These are phyloP conservation scores for Salix brachista DNA, from an alignment of 345 rosid genomes.

Conservation along the genomic window DNA sequence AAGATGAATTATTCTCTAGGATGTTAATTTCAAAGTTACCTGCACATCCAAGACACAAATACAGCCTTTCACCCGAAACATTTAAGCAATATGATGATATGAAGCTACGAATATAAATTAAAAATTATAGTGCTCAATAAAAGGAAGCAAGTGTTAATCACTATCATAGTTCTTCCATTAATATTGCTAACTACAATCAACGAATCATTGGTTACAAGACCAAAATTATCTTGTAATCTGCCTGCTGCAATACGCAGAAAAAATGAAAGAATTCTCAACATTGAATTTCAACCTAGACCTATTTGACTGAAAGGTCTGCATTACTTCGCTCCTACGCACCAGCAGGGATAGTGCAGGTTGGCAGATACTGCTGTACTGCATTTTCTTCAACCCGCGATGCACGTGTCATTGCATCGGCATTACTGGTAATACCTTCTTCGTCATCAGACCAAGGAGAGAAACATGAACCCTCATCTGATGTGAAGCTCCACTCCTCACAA, in stretches of 20 bases:
- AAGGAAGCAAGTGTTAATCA: not conserved
- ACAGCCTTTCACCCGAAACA: not conserved
- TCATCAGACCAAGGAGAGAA: conserved; percentile 5
- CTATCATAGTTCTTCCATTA: not conserved
- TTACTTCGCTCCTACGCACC: not conserved
- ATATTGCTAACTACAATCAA: not conserved
- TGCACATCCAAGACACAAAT: not conserved
- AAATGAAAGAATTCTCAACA: not conserved
- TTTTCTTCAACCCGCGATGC: not conserved
- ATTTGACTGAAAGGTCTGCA: not conserved
- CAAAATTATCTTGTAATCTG: not conserved
- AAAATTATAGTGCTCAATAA: not conserved
- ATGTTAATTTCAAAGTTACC: not conserved
- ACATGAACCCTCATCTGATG: conserved; percentile 10
- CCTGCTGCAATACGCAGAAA: not conserved
- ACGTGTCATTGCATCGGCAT: not conserved
- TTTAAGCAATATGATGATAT: not conserved
- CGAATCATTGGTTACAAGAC: not conserved
- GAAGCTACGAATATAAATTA: not conserved
- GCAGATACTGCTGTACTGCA: not conserved
- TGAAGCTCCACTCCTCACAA: conserved; percentile 3
- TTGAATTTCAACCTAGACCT: not conserved
- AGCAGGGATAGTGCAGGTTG: not conserved
- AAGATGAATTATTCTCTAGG: not conserved
- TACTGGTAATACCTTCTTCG: not conserved